phyloP scores from a whole-genome alignment of 495 filamentous ascomycete species.

The Podospora australis region DNA sequence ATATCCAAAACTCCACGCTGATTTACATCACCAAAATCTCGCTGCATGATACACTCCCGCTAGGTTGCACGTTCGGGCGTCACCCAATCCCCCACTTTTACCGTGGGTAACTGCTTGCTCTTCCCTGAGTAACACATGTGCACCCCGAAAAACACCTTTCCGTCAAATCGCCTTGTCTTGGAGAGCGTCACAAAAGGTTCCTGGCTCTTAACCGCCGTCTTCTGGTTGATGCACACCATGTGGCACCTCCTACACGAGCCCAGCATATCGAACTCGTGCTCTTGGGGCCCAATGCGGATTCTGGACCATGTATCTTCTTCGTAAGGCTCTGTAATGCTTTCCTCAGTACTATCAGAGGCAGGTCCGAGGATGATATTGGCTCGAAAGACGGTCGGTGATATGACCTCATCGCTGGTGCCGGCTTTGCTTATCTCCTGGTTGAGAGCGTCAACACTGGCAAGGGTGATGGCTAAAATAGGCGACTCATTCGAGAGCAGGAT shows the following conservation, averaged over 20 bases:
- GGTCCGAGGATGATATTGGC: constrained; percentile 70
- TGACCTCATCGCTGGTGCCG: constrained; percentile 50
- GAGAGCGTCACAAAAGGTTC: constrained; percentile 86
- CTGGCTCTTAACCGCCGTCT: constrained; percentile 66
- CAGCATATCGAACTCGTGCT: constrained; percentile 58
- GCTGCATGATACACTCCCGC: too few species aligned
- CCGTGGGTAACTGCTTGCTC: too few species aligned
- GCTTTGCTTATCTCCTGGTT: constrained; percentile 60
- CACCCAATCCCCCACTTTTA: too few species aligned
- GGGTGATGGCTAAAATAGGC: constrained; percentile 78
- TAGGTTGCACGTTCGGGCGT: too few species aligned
- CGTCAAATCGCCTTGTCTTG: constrained; percentile 74
- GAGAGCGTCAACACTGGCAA: constrained; percentile 68
- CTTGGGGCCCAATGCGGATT: constrained; percentile 40
- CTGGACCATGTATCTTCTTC: constrained; percentile 52
- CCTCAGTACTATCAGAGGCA: neutral
- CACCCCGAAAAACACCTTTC: constrained; percentile 79
- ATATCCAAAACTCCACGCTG: too few species aligned
- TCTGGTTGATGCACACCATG: constrained; percentile 91
- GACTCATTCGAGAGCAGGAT: constrained; percentile 87
- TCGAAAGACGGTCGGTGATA: constrained; percentile 64
- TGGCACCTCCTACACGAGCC: constrained; percentile 84
- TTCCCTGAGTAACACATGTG: constrained; percentile 54
- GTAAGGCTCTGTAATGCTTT: constrained; percentile 25
- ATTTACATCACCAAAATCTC: too few species aligned